Base-by-base conservation (phyloP, 768 basidiomycete species). In the Pisolithus albus region DNA sequence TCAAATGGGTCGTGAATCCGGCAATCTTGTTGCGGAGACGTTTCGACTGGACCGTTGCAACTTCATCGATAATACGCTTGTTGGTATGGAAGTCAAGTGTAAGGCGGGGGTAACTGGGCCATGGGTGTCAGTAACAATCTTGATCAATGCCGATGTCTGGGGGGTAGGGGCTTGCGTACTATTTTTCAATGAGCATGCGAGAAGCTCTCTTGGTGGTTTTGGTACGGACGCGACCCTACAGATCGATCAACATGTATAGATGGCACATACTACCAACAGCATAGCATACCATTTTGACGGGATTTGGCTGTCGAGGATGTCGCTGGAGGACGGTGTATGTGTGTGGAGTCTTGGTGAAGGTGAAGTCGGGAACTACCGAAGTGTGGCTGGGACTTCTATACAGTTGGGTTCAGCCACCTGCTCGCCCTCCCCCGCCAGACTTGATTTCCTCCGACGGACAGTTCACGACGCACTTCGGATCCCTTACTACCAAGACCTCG, bases 191-290 rank as follows among this genome's bases (percentile, higher is more conserved):
- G 74, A 98, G 82, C 64, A 94, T 92, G 58, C 96, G 86, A 59
- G 94, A 97, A 67, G 96, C 95, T 77, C 94, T 90, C 82, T 99
- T 99, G 69, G 94, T 95, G 59, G 96, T 99, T 79, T 99, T 99
- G 65, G 96, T 99, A 70, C 96, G 90, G 76, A 99, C 95, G 67
- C 96, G 93, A 72, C 96, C 96, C 96, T 97, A 69, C 1, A 18
- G 37, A 11, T 9, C 15, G n/a, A 32, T 47, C 4, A 50, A 10
- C 16, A 24, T 15, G 7, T 56, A 16, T 26, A 26, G 26, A 26
- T 7, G 51, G 51, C 41, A 3, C 15, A 4, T 9, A 10, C 32
- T 15, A 53, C 5, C 34, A 34, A 34, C 34, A 15, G 34, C 34
- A 50, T 7, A 34, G 6, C 53, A 50, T 64, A 83, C 83, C 83